These are phyloP conservation scores for Volvox reticuliferus DNA, from an alignment of 139 green algal genomes.

Conservation along the genomic window DNA sequence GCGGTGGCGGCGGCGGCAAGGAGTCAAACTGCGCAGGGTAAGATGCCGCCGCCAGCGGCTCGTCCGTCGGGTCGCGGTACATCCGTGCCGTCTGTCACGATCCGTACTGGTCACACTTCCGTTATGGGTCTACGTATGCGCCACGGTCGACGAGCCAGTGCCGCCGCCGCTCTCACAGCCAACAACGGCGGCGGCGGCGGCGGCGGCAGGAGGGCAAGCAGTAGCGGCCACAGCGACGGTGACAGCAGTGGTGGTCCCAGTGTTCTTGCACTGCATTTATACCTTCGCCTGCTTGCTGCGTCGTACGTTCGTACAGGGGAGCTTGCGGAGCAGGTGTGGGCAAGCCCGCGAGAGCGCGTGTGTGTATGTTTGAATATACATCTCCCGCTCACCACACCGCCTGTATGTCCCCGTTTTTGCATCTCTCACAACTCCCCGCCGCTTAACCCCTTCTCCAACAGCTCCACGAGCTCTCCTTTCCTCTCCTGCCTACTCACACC, in stretches of 20 bases:
- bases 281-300: conserved; percentile 39
- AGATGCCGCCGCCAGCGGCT: too few relatives aligned
- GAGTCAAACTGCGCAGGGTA: not conserved
- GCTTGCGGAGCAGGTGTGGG: conserved; percentile 31
- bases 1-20: not conserved
- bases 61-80: not conserved
- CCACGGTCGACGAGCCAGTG: not conserved
- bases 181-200: not conserved
- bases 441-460: too few relatives aligned
- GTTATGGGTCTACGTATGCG: not conserved
- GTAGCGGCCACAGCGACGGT: not conserved
- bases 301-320: conserved; percentile 26
- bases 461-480: too few relatives aligned
- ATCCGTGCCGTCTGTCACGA: not conserved
- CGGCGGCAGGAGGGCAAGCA: not conserved
- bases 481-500: too few relatives aligned
- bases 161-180: not conserved
- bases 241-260: conserved; percentile 17
- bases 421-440: too few relatives aligned
- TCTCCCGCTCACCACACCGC: too few relatives aligned
- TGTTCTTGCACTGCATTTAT: conserved; percentile 32
- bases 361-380: too few relatives aligned
- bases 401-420: too few relatives aligned
- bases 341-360: too few relatives aligned
- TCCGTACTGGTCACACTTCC: conserved; percentile 5